These are phyloP conservation scores for Curvularia sp. DNA, from an alignment of 2,329 filamentous ascomycete species.

Conservation along the genomic window DNA sequence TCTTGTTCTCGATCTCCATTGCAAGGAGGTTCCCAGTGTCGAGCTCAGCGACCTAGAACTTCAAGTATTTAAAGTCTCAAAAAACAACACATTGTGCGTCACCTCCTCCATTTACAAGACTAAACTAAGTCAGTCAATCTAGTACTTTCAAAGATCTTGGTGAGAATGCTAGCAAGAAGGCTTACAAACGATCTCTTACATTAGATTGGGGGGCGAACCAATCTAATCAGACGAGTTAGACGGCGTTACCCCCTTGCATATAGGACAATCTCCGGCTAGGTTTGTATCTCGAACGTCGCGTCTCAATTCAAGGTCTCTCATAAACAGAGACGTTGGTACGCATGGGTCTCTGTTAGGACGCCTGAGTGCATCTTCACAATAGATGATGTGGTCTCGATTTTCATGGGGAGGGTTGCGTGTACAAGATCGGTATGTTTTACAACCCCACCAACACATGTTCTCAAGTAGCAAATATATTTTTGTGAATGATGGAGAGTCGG, in stretches of 20 bases:
- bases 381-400: constrained; percentile 9
- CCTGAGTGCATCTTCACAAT: constrained; percentile 3
- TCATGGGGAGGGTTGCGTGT: constrained; percentile 9
- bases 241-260: constrained; percentile 20
- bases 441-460: constrained; percentile 4
- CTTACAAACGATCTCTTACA: constrained; percentile 20
- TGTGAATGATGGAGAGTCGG: neutral
- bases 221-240: constrained; percentile 27
- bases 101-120: constrained; percentile 10
- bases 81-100: constrained; percentile 23
- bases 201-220: constrained; percentile 23
- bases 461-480: neutral
- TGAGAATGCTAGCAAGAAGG: constrained; percentile 21
- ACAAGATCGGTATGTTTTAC: constrained; percentile 10
- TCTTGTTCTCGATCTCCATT: constrained; percentile 23
- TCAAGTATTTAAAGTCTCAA: constrained; percentile 26
- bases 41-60: constrained; percentile 24
- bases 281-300: constrained; percentile 12
- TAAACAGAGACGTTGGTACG: constrained; percentile 1
- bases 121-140: constrained; percentile 22
- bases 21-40: constrained; percentile 20
- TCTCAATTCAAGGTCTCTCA: constrained; percentile 10
- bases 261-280: constrained; percentile 7
- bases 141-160: constrained; percentile 28
- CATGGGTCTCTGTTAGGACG: constrained; percentile 2